phyloP scores from a whole-genome alignment of 1,284 basidiomycete species.

The Heterobasidion occidentale region DNA sequence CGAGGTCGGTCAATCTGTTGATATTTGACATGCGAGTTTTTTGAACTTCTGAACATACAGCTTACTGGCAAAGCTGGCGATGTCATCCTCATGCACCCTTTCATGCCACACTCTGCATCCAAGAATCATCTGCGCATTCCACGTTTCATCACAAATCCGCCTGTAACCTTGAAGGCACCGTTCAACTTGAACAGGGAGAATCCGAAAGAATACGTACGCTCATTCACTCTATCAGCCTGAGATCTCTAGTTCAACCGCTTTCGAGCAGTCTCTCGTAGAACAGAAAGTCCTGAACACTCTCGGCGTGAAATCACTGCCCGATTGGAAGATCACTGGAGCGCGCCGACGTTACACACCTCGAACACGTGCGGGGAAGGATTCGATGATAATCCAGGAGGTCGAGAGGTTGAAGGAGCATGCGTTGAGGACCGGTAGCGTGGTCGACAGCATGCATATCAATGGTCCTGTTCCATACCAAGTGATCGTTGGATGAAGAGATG shows the following conservation, averaged over 20 bases:
- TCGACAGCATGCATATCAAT: slow-evolving; percentile 25
- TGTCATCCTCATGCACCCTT: slow-evolving; percentile 29
- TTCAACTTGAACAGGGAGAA: slow-evolving; percentile 27
- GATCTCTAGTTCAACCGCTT: background rate
- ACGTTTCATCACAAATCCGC: slow-evolving; percentile 31
- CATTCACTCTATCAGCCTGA: too few relatives aligned
- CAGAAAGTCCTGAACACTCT: slow-evolving; percentile 24
- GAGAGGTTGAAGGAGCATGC: slow-evolving; percentile 22
- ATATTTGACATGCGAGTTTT: background rate
- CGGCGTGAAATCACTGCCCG: slow-evolving; percentile 16
- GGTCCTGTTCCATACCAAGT: slow-evolving; percentile 22
- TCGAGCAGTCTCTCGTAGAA: slow-evolving; percentile 16
- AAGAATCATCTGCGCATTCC: slow-evolving; percentile 26
- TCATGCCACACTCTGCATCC: slow-evolving; percentile 30
- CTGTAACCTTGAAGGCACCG: slow-evolving; percentile 27
- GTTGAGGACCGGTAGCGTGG: slow-evolving; percentile 16
- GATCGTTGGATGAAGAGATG: slow-evolving; percentile 8
- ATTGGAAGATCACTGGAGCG: slow-evolving; percentile 21
- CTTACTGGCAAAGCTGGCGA: slow-evolving; percentile 28
- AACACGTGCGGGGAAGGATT: slow-evolving; percentile 22
- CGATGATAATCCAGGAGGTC: slow-evolving; percentile 20
- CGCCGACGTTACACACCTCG: slow-evolving; percentile 20
- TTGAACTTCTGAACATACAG: slow-evolving; percentile 6
- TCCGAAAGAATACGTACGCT: slow-evolving; percentile 20
- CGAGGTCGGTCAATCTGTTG: slow-evolving; percentile 13